These are phyloP conservation scores for Odontarrhena argentea DNA, from an alignment of 345 rosid species.

Conservation along the genomic window DNA sequence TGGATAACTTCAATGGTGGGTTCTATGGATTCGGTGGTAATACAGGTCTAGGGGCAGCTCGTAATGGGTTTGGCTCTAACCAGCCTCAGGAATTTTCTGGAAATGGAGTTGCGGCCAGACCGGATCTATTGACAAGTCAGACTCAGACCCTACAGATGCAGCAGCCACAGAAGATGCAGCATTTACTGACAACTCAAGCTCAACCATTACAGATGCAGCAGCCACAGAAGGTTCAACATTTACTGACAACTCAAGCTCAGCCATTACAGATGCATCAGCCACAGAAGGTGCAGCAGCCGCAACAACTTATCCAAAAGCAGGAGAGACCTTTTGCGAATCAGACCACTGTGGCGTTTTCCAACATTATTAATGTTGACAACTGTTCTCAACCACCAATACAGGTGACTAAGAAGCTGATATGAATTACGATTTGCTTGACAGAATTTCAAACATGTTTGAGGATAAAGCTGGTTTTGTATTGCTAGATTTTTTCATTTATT, in stretches of 20 bases:
- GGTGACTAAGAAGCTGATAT: conserved; percentile 28
- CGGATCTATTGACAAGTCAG: conserved; percentile 45
- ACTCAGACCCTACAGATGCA: conserved; percentile 55
- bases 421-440: not conserved
- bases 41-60: conserved; percentile 60
- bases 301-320: conserved; percentile 52
- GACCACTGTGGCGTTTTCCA: conserved; percentile 51
- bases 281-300: conserved; percentile 50
- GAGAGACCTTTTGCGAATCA: conserved; percentile 64
- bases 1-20: conserved; percentile 49
- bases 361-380: conserved; percentile 9
- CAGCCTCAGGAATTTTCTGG: conserved; percentile 50
- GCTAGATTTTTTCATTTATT: not conserved
- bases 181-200: conserved; percentile 45
- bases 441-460: conserved; percentile 41
- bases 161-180: conserved; percentile 48
- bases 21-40: conserved; percentile 48
- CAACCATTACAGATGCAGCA: conserved; percentile 54
- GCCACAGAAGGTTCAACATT: conserved; percentile 50
- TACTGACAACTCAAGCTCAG: conserved; percentile 46
- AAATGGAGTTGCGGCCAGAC: conserved; percentile 47
- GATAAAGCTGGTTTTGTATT: conserved; percentile 39
- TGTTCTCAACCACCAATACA: conserved; percentile 30
- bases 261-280: conserved; percentile 52
- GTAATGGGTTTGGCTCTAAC: conserved; percentile 46